A percentile compares a stretch with the other conserved stretches of the same genome.
Evolutionary conservation across 108 stramenopile genomes (phyloP).

Genomic region (Discostella stelligeroides): DNA sequence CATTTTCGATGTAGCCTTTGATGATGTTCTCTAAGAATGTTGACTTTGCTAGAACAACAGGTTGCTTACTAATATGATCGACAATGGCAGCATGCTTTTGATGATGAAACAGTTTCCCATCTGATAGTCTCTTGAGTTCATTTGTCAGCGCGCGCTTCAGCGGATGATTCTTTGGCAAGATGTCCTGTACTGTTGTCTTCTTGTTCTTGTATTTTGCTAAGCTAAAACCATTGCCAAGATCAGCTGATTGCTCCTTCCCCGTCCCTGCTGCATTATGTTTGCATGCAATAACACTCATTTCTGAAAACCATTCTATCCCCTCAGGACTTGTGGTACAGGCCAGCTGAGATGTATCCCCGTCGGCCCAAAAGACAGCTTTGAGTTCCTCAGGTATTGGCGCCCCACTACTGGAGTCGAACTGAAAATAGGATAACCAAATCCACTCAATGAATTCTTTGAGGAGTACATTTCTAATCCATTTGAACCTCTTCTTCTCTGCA

Average conservation of each 20-base stretch:
- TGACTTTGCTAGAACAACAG: neutral
- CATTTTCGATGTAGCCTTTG: neutral
- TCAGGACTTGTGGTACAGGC: neutral
- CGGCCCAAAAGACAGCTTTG: constrained; percentile 1
- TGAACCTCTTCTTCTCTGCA: constrained; percentile 6
- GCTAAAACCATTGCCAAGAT: neutral
- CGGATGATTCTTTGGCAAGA: neutral
- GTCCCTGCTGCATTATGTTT: constrained; percentile 14
- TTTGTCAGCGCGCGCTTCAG: neutral
- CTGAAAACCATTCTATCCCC: neutral
- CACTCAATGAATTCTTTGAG: neutral
- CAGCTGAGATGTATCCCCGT: constrained; percentile 10
- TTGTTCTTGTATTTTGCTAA: neutral
- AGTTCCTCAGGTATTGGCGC: neutral
- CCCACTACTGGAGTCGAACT: neutral
- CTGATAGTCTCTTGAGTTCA: neutral
- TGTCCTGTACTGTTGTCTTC: neutral
- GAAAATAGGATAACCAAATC: neutral
- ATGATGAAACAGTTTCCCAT: too few species aligned
- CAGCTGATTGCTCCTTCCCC: constrained; percentile 3
- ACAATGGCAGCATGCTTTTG: too few species aligned
- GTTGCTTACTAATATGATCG: neutral
- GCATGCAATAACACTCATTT: neutral
- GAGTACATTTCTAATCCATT: constrained; percentile 1
- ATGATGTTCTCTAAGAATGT: neutral